Evolutionary conservation across 177 flowering plant species (phyloP).

Genomic region (Vitis hybrid): DNA sequence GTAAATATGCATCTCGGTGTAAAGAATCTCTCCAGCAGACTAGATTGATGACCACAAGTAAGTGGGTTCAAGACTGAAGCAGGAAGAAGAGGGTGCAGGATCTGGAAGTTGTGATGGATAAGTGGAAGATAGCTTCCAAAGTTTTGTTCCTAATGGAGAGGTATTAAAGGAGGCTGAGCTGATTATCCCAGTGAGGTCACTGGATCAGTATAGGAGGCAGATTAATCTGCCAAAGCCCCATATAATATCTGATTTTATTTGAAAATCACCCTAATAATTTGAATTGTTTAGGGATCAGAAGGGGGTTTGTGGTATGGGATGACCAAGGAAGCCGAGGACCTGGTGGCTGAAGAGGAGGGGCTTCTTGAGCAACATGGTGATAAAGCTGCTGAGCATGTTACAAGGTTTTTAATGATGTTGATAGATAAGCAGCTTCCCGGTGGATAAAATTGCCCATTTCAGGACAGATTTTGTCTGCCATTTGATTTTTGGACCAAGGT

Average conservation of each 20-base stretch:
- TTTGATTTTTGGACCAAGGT: slow-evolving; percentile 74
- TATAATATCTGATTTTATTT: slow-evolving; percentile 64
- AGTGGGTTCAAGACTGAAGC: slow-evolving; percentile 80
- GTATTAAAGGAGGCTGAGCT: slow-evolving; percentile 74
- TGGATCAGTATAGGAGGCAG: slow-evolving; percentile 63
- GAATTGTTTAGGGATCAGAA: slow-evolving; percentile 72
- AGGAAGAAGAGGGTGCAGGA: slow-evolving; percentile 62
- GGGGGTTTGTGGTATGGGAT: slow-evolving; percentile 84
- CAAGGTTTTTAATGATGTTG: slow-evolving; percentile 84
- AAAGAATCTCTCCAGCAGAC: neutral
- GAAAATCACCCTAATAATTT: slow-evolving; percentile 75
- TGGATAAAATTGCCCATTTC: slow-evolving; percentile 83
- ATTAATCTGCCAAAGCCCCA: slow-evolving; percentile 78
- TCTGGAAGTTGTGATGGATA: slow-evolving; percentile 74
- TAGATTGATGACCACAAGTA: slow-evolving; percentile 73
- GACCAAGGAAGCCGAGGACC: slow-evolving; percentile 68
- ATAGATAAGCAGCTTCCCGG: slow-evolving; percentile 56
- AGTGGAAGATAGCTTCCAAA: slow-evolving; percentile 63
- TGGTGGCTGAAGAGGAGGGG: slow-evolving; percentile 65
- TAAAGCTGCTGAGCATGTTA: slow-evolving; percentile 73
- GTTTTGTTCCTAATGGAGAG: slow-evolving; percentile 56
- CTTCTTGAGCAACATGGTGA: slow-evolving; percentile 44
- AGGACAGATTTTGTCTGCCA: slow-evolving; percentile 82
- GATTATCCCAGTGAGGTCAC: slow-evolving; percentile 44
- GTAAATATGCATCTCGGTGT: no score